Percentiles rank a stretch among this genome's conserved stretches.
These are phyloP conservation scores for Umbelopsis sp. DNA, from an alignment of 192 early-diverging fungal species.

Conservation along the genomic window DNA sequence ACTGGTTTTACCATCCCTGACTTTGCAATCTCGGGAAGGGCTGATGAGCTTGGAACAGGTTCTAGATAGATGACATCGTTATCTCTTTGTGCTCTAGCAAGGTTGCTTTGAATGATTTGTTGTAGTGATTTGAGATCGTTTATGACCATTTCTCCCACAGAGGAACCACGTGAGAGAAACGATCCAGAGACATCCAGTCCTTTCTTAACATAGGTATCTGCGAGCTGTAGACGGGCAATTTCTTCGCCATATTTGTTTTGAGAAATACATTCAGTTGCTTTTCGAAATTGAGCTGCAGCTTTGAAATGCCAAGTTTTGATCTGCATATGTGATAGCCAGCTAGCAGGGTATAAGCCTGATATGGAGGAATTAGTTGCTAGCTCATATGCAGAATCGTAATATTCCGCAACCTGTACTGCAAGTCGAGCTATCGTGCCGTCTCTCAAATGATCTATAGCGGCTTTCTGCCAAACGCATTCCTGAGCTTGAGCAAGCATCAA, in stretches of 20 bases:
- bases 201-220: constrained; percentile 47
- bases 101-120: constrained; percentile 35
- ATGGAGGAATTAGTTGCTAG: constrained; percentile 60
- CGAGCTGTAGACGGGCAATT: constrained; percentile 71
- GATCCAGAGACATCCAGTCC: constrained; percentile 44
- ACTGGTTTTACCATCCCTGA: constrained; percentile 75
- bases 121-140: constrained; percentile 41
- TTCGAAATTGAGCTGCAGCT: constrained; percentile 80
- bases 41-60: constrained; percentile 62
- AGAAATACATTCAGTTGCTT: constrained; percentile 72
- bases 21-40: constrained; percentile 62
- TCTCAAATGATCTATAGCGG: constrained; percentile 79
- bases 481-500: constrained; percentile 95
- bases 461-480: constrained; percentile 91
- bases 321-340: constrained; percentile 75
- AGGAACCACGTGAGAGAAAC: constrained; percentile 28
- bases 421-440: constrained; percentile 77
- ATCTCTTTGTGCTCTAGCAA: constrained; percentile 74
- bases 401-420: constrained; percentile 72
- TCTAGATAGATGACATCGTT: constrained; percentile 92
- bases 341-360: constrained; percentile 52
- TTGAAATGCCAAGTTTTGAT: constrained; percentile 74
- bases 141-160: constrained; percentile 43
- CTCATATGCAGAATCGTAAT: constrained; percentile 72
- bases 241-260: constrained; percentile 85